phyloP scores from a whole-genome alignment of 2,329 filamentous ascomycete species.

The Penicillium sp. region DNA sequence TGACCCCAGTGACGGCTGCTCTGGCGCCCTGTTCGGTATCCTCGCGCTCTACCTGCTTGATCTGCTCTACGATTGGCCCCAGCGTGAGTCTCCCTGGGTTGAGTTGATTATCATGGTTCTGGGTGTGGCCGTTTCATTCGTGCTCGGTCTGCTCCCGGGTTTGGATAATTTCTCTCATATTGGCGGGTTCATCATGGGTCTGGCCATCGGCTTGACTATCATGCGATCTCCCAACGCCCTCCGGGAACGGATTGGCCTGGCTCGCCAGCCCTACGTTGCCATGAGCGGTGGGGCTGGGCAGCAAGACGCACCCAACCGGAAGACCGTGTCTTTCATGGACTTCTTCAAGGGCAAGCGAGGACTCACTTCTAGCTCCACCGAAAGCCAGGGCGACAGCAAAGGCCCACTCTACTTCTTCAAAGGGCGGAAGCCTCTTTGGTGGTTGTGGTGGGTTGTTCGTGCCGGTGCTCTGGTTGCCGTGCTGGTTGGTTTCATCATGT shows the following conservation, averaged over 20 bases:
- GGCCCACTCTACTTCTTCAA: conserved; percentile 74
- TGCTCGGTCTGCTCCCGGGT: conserved; percentile 85
- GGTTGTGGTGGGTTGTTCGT: conserved; percentile 93
- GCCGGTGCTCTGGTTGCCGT: conserved; percentile 77
- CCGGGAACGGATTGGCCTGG: conserved; percentile 70
- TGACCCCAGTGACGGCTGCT: conserved; percentile 83
- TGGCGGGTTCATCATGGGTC: conserved; percentile 89
- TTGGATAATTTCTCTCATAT: conserved; percentile 98
- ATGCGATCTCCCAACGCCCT: conserved; percentile 84
- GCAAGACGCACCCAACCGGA: conserved; percentile 27
- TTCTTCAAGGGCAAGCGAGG: conserved; percentile 60
- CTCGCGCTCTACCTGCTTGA: conserved; percentile 87
- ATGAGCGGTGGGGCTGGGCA: conserved; percentile 57
- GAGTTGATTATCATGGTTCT: conserved; percentile 86
- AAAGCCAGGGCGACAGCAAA: conserved; percentile 3
- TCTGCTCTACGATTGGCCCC: conserved; percentile 87
- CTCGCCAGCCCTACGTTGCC: conserved; percentile 69
- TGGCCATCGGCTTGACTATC: conserved; percentile 82
- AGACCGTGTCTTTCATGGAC: conserved; percentile 55
- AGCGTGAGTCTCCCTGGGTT: conserved; percentile 73
- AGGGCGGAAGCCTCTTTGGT: conserved; percentile 90
- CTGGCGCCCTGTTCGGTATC: conserved; percentile 87
- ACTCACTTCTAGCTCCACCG: conserved; percentile 28
- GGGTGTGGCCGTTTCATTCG: conserved; percentile 86
- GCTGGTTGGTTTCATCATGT: conserved; percentile 79